A percentile compares a stretch with the other conserved stretches of the same genome.
These are phyloP conservation scores for Colletotrichum sublineola DNA, from an alignment of 2,329 filamentous ascomycete genomes.

Conservation along the genomic window DNA sequence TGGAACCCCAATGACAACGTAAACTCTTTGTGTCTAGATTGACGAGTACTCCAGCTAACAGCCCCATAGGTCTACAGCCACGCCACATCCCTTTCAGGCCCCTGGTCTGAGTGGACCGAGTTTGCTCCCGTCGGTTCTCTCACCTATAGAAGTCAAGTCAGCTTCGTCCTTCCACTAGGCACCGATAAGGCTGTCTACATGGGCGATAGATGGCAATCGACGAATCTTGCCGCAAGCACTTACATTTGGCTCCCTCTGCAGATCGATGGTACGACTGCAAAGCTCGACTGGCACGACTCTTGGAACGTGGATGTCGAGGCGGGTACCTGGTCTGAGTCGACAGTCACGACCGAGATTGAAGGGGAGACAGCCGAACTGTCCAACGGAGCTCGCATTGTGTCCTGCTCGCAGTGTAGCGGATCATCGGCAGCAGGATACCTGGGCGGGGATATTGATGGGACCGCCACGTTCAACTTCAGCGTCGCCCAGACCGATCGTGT, in stretches of 20 bases:
- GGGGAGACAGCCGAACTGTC: slow-evolving; percentile 62
- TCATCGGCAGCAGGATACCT: slow-evolving; percentile 65
- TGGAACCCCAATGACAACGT: slow-evolving; percentile 76
- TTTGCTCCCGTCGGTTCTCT: slow-evolving; percentile 69
- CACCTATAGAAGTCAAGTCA: slow-evolving; percentile 73
- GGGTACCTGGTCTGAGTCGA: slow-evolving; percentile 59
- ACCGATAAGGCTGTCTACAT: slow-evolving; percentile 67
- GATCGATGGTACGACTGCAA: slow-evolving; percentile 65
- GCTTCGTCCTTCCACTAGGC: slow-evolving; percentile 65
- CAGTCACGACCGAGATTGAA: slow-evolving; percentile 63
- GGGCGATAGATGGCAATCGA: slow-evolving; percentile 74
- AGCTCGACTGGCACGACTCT: slow-evolving; percentile 64
- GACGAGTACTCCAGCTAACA: not conserved
- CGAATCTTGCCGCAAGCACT: slow-evolving; percentile 71
- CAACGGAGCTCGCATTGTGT: slow-evolving; percentile 59
- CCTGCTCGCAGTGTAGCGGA: slow-evolving; percentile 66
- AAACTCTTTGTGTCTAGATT: slow-evolving; percentile 6
- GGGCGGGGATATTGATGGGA: slow-evolving; percentile 62
- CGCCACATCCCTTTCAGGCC: slow-evolving; percentile 67
- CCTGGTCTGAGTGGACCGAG: slow-evolving; percentile 72
- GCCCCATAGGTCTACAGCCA: slow-evolving; percentile 63
- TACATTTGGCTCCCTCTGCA: slow-evolving; percentile 75
- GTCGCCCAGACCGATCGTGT: slow-evolving; percentile 59
- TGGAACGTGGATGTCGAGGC: slow-evolving; percentile 64
- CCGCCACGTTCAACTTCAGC: slow-evolving; percentile 62